phyloP scores from a whole-genome alignment of 2,329 filamentous ascomycete species.

The Trichoderma sp. region DNA sequence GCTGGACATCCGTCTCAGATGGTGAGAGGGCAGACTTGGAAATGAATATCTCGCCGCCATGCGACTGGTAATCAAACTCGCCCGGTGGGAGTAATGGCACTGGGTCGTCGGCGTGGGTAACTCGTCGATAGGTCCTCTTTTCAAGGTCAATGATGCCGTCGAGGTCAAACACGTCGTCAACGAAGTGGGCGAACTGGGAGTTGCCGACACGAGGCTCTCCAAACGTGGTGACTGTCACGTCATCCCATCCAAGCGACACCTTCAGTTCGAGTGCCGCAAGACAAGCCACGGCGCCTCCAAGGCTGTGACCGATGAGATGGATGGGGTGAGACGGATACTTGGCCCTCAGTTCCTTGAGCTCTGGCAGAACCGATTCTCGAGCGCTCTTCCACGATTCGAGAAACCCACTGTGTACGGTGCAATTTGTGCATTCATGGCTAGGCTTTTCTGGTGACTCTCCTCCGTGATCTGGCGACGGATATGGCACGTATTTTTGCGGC shows the following conservation, averaged over 20 bases:
- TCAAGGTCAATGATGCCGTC: constrained; percentile 34
- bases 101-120: constrained; percentile 85
- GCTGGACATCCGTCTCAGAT: constrained; percentile 61
- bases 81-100: constrained; percentile 81
- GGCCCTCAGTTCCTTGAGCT: constrained; percentile 57
- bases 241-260: constrained; percentile 67
- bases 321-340: constrained; percentile 70
- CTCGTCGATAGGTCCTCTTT: constrained; percentile 60
- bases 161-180: constrained; percentile 54
- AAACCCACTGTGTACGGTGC: constrained; percentile 91
- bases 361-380: constrained; percentile 64
- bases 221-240: constrained; percentile 81
- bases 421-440: constrained; percentile 70
- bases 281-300: constrained; percentile 88
- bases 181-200: constrained; percentile 50
- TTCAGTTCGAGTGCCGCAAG: constrained; percentile 81
- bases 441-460: constrained; percentile 35
- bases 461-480: constrained; percentile 58
- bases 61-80: constrained; percentile 85
- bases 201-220: constrained; percentile 77
- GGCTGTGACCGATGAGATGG: constrained; percentile 82
- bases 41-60: constrained; percentile 87
- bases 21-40: constrained; percentile 69
- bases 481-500: constrained; percentile 88
- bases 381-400: constrained; percentile 79